Evolutionary conservation across 495 filamentous ascomycete species (phyloP).

Genomic region (Penicillium nucicola): DNA sequence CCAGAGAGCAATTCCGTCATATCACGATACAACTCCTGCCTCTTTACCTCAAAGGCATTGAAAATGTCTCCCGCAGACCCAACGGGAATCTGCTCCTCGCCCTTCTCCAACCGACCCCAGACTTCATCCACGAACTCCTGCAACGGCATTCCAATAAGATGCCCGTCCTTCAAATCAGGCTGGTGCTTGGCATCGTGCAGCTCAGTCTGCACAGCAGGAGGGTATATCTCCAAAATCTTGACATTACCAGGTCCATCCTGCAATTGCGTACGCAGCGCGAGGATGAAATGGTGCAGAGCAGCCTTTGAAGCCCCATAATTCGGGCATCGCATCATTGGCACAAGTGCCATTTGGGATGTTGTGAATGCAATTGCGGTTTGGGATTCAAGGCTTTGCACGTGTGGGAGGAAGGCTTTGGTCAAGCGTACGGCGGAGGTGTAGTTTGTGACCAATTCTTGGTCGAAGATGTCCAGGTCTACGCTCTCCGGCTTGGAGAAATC

Average conservation of each 20-base stretch:
- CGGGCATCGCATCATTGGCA: constrained; percentile 42
- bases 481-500: constrained; percentile 60
- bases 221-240: no score
- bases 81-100: constrained; percentile 48
- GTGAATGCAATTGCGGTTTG: constrained; percentile 38
- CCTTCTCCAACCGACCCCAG: constrained; percentile 49
- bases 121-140: constrained; percentile 58
- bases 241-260: no score
- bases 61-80: constrained; percentile 33
- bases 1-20: constrained; percentile 34
- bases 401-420: constrained; percentile 60
- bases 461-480: constrained; percentile 54
- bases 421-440: constrained; percentile 62
- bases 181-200: no score
- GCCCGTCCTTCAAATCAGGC: constrained; percentile 39
- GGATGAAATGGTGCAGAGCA: constrained; percentile 48
- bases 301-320: constrained; percentile 49
- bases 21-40: constrained; percentile 33
- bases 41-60: constrained; percentile 35
- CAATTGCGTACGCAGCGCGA: constrained; percentile 62
- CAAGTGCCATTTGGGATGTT: constrained; percentile 41
- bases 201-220: no score
- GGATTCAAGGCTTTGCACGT: constrained; percentile 46
- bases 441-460: constrained; percentile 63
- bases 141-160: constrained; percentile 60